Evolutionary conservation across 495 filamentous ascomycete species (phyloP).

Genomic region (Alectoria sarmentosa): DNA sequence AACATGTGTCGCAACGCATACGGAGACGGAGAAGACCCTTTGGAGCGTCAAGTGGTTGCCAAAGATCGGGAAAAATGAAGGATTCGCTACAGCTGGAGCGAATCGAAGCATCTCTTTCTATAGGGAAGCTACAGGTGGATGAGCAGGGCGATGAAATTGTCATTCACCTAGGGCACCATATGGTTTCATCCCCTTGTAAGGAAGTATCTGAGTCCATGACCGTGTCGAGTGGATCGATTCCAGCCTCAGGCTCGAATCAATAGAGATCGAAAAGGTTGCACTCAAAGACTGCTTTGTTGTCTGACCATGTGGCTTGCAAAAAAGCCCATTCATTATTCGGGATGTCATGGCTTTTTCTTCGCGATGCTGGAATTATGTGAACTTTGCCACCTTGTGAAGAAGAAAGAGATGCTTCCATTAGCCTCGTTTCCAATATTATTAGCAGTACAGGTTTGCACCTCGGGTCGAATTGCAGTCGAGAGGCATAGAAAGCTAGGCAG

Average conservation of each 20-base stretch:
- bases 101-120: slow-evolving; percentile 80
- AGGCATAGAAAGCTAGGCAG: too few species aligned
- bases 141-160: not conserved
- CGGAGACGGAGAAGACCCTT: slow-evolving; percentile 76
- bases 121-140: slow-evolving; percentile 78
- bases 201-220: not conserved
- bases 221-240: not conserved
- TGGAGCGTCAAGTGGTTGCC: slow-evolving; percentile 89
- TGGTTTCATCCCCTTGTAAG: not conserved
- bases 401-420: too few species aligned
- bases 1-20: slow-evolving; percentile 86
- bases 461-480: too few species aligned
- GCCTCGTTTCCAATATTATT: too few species aligned
- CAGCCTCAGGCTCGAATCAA: not conserved
- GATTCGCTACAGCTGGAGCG: slow-evolving; percentile 80
- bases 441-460: too few species aligned
- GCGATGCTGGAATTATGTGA: too few species aligned
- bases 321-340: not conserved
- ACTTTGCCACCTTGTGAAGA: too few species aligned
- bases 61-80: slow-evolving; percentile 67
- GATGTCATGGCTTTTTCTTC: not conserved
- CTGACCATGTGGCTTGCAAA: not conserved
- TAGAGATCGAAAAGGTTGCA: too few species aligned
- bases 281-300: not conserved
- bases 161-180: not conserved